Percentiles rank a stretch among this genome's conserved stretches.
Evolutionary conservation across 257 asterid genomes (phyloP).

Genomic region (Craterostigma plantagineum): DNA sequence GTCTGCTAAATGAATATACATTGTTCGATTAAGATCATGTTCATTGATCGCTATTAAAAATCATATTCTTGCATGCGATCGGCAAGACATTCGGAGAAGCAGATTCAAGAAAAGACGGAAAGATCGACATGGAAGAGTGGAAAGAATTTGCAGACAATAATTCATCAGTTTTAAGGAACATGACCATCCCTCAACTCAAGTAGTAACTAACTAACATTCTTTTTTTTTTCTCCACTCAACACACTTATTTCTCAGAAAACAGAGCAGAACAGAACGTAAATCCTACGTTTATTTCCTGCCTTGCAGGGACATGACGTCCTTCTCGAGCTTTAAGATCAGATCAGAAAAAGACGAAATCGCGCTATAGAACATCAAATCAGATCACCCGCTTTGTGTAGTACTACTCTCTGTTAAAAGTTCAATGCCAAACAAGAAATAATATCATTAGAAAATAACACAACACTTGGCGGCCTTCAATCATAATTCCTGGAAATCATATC

Average conservation of each 20-base stretch:
- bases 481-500: conserved; percentile 32
- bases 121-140: conserved; percentile 42
- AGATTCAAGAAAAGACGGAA: conserved; percentile 36
- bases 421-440: no score
- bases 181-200: conserved; percentile 40
- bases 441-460: neutral
- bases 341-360: no score
- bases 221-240: neutral
- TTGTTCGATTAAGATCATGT: no score
- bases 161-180: conserved; percentile 33
- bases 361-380: no score
- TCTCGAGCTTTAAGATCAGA: no score
- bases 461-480: neutral
- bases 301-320: no score
- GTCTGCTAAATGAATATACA: no score
- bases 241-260: no score
- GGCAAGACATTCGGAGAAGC: conserved; percentile 47
- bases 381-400: no score
- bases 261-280: no score
- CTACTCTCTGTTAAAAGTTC: no score
- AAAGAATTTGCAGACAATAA: conserved; percentile 17
- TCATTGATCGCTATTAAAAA: neutral
- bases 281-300: no score
- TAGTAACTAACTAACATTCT: conserved; percentile 12
- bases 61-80: neutral